These are phyloP conservation scores for Beauveria medogensis DNA, from an alignment of 2,329 filamentous ascomycete species.

Conservation along the genomic window DNA sequence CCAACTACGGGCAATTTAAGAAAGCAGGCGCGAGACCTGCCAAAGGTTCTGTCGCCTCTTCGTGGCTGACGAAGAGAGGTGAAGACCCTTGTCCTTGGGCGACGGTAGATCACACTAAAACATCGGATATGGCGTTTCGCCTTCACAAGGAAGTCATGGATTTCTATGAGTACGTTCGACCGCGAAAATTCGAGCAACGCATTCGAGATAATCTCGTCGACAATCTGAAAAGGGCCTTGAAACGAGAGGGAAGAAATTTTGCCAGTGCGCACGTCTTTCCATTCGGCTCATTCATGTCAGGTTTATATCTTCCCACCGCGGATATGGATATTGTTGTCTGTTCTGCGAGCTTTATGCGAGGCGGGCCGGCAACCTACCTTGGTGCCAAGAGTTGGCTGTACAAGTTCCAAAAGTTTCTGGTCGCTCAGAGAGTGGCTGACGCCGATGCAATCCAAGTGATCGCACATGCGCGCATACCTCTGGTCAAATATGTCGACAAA, in stretches of 20 bases:
- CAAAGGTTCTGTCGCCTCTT: constrained; percentile 40
- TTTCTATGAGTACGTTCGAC: constrained; percentile 79
- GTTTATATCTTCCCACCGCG: constrained; percentile 60
- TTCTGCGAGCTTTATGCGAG: constrained; percentile 46
- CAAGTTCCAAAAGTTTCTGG: constrained; percentile 54
- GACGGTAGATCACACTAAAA: constrained; percentile 43
- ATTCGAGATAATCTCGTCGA: constrained; percentile 66
- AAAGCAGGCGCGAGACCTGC: constrained; percentile 40
- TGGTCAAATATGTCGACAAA: constrained; percentile 83
- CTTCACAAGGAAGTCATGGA: constrained; percentile 85
- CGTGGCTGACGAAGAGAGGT: constrained; percentile 40
- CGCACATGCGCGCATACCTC: constrained; percentile 69
- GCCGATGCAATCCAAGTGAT: constrained; percentile 59
- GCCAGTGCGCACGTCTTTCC: constrained; percentile 56
- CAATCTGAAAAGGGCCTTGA: constrained; percentile 55
- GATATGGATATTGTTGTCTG: constrained; percentile 93
- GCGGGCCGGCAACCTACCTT: constrained; percentile 39
- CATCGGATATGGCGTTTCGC: constrained; percentile 49
- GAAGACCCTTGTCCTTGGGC: constrained; percentile 57
- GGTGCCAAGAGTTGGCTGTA: constrained; percentile 49
- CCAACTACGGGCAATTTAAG: constrained; percentile 44
- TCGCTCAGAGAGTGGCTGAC: constrained; percentile 47
- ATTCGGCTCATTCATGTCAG: constrained; percentile 93
- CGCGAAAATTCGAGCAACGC: constrained; percentile 65
- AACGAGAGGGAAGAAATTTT: constrained; percentile 39